A percentile compares a stretch with the other conserved stretches of the same genome.
These are phyloP conservation scores for Sarcodon sp. DNA, from an alignment of 768 basidiomycete species.

Conservation along the genomic window DNA sequence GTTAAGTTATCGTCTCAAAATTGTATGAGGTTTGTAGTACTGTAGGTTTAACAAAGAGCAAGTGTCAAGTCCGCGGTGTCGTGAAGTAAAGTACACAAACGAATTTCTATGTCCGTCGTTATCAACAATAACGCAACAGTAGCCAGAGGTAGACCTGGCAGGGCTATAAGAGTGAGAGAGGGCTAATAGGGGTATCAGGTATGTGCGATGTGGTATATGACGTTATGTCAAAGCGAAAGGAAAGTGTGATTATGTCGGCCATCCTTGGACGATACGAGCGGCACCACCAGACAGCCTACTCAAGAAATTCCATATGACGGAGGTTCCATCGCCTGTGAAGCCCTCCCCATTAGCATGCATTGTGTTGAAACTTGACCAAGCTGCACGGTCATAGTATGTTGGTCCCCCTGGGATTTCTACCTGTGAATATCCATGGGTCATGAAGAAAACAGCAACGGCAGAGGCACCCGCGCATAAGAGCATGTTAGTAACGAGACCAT, in stretches of 20 bases:
- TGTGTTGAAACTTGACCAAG: slow-evolving; percentile 70
- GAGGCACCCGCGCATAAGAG: slow-evolving; percentile 50
- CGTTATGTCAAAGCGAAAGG: background rate
- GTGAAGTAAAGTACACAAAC: too few species aligned
- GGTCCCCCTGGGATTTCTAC: slow-evolving; percentile 51
- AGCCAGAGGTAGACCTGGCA: too few species aligned
- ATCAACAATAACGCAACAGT: too few species aligned
- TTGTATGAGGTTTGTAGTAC: too few species aligned
- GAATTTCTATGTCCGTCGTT: too few species aligned
- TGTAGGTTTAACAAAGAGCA: too few species aligned
- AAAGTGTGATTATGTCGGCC: slow-evolving; percentile 42
- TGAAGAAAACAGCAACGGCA: slow-evolving; percentile 44
- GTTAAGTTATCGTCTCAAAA: too few species aligned
- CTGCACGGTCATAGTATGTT: slow-evolving; percentile 63
- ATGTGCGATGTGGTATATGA: background rate
- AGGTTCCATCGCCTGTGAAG: slow-evolving; percentile 41
- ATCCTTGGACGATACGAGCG: slow-evolving; percentile 62
- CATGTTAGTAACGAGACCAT: slow-evolving; percentile 18
- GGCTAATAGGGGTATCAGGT: too few species aligned
- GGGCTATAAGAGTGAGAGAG: too few species aligned
- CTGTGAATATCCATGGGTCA: slow-evolving; percentile 45
- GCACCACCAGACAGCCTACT: slow-evolving; percentile 66
- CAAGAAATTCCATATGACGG: slow-evolving; percentile 51
- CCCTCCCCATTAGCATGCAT: slow-evolving; percentile 64
- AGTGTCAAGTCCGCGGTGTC: too few species aligned